Conservation (phyloP, 495 filamentous ascomycete species). For the Annulohypoxylon bovei region DNA sequence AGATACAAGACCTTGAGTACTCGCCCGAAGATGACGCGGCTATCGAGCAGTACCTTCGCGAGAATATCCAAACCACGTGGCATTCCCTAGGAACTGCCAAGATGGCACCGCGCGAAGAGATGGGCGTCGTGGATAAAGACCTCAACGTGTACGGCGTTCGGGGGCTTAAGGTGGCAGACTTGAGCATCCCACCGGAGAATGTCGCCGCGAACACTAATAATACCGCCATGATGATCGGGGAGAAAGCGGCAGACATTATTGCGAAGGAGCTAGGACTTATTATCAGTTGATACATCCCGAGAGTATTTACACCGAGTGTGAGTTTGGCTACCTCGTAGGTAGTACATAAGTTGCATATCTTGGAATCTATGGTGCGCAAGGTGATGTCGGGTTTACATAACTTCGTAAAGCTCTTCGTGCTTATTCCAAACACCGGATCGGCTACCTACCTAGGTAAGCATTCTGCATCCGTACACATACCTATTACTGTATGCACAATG, state of each 20-base stretch:
- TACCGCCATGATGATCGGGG: slow-evolving; percentile 67
- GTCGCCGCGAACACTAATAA: slow-evolving; percentile 70
- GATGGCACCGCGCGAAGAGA: slow-evolving; percentile 55
- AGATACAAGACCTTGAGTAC: slow-evolving; percentile 53
- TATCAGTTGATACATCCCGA: neutral
- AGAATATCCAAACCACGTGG: slow-evolving; percentile 60
- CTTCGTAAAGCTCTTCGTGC: neutral
- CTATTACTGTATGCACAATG: neutral
- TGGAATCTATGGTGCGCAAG: neutral
- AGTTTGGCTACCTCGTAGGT: neutral
- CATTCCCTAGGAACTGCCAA: slow-evolving; percentile 63
- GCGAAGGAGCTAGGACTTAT: slow-evolving; percentile 57
- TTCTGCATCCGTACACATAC: neutral
- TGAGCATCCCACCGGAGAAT: slow-evolving; percentile 65
- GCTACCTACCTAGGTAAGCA: neutral
- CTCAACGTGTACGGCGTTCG: slow-evolving; percentile 61
- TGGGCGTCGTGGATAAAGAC: slow-evolving; percentile 62
- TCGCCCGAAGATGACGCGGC: slow-evolving; percentile 63
- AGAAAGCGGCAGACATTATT: slow-evolving; percentile 69
- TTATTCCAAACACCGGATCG: neutral
- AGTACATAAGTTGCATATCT: neutral
- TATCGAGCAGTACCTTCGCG: slow-evolving; percentile 58
- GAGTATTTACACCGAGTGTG: neutral
- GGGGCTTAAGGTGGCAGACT: slow-evolving; percentile 59
- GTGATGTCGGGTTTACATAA: neutral